Evolutionary conservation across 805 yeast genomes (phyloP), one percentile per base, ranked within the genome.

Genomic region (Grigorovia yakushimaensis): DNA sequence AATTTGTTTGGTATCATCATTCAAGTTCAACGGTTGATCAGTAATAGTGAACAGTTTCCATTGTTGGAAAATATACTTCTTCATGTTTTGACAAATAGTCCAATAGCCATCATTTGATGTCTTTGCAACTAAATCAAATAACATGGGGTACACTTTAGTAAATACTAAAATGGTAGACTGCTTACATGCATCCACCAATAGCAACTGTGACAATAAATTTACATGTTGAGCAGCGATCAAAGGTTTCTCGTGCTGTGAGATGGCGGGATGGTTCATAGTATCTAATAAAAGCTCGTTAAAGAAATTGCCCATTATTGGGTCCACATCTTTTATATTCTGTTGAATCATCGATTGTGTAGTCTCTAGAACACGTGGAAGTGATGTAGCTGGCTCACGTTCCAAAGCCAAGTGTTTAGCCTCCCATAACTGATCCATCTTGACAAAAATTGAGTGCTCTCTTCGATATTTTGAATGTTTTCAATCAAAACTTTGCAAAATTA

Each of bases 71-170:
- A 87, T 69, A 33, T 67, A 68, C 27, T 69, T 68, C 64, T 84
- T 86, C 56, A 89, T 64, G 6, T 70, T 72, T 15, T 69, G 61
- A 51, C 85, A 57, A 42, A 72, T 70, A 22, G 67, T 61, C 95
- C 95, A 88, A 15, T 69, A 53, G 11, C 58, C 57, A 5, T 54
- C 53, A 47, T 69, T 68, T 2, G 72, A 62, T 40, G 68, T 70
- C 56, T 61, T 70, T 21, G 70, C 74, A 42, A 73, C 71, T 24
- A 73, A 59, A 49, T 68, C 72, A 51, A 77, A 70, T 38, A 73
- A 52, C 54, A 70, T 57, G 15, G 77, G 77, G 52, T 73, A 78
- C n/a, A 72, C 58, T 39, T 66, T 60, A 6, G 77, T 59, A 19
- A 72, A 59, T 11, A 73, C 62, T 21, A 70, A 60, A 4, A 74